Evolutionary conservation across 2,329 filamentous ascomycete species (phyloP), one percentile per base, ranked within the genome.

Genomic region (Ascochyta koolunga): DNA sequence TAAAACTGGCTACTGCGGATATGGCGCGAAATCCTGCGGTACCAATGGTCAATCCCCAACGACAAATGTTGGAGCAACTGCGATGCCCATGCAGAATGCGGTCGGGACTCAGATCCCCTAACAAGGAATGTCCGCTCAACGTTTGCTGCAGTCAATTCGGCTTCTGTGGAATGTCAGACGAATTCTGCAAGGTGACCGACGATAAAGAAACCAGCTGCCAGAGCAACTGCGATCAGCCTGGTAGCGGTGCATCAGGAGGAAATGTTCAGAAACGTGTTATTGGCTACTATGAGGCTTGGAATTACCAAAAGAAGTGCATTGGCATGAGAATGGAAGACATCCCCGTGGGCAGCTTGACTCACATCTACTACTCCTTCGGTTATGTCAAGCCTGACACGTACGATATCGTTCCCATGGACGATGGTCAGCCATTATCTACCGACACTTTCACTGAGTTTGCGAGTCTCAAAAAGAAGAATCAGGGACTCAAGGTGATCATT

Each of bases 401-500:
- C 24, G n/a, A n/a, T n/a, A 50, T 60, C 13, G 44, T 45, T 9
- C 22, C 19, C 8, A 46, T 37, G 40, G 43, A 44, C 37, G 10
- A 35, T 2, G 39, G 9, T 60, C 2, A 51, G 16, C 7, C 2
- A 36, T 36, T 40, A 43, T 15, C 1, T 25, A 21, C 13, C 29
- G 33, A 21, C 33, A n/a, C n/a, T n/a, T n/a, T n/a, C n/a, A n/a
- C n/a, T n/a, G n/a, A n/a, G n/a, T 18, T 37, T 18, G n/a, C 39
- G 5, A n/a, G 5, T 5, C 31, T 79, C 2, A 79, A 80, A 51
- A 45, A 61, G 0, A 57, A 40, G 1, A 59, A 70, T 0, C 46
- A 61, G 2, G 56, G 43, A 27, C 59, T 78, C n/a, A 42, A 75
- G 44, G 64, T 70, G 1, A 75, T 59, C 47, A 72, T 79, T 33